Conservation (phyloP, 768 basidiomycete genomes). For the Lyophyllum shimeji region DNA sequence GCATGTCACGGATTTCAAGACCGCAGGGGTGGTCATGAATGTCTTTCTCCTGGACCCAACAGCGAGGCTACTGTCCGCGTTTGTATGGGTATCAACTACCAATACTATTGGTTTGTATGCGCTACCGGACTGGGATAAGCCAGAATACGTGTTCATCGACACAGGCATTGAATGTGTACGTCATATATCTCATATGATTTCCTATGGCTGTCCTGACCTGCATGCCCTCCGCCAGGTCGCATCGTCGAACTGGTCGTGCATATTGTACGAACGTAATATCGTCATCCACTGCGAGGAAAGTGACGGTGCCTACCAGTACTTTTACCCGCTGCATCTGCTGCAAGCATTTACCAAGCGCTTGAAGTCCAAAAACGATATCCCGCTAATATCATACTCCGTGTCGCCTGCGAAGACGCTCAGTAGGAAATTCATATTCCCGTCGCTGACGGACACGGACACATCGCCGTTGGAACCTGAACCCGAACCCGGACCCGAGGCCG, state of each 20-base stretch:
- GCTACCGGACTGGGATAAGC: constrained; percentile 63
- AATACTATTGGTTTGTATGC: constrained; percentile 63
- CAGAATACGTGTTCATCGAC: constrained; percentile 71
- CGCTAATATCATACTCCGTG: constrained; percentile 39
- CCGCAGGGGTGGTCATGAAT: constrained; percentile 72
- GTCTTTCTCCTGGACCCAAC: constrained; percentile 72
- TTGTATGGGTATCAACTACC: constrained; percentile 61
- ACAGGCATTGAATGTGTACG: constrained; percentile 74
- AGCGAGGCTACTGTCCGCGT: constrained; percentile 59
- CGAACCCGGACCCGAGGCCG: no score
- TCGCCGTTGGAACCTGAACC: no score
- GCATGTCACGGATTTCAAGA: constrained; percentile 61
- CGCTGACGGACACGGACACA: not conserved
- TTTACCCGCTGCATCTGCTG: constrained; percentile 56
- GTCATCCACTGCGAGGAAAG: constrained; percentile 76
- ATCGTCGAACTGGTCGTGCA: constrained; percentile 79
- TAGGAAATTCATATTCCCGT: constrained; percentile 54
- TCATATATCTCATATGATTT: constrained; percentile 20
- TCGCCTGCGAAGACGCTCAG: constrained; percentile 45
- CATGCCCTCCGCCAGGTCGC: constrained; percentile 48
- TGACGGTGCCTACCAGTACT: constrained; percentile 64
- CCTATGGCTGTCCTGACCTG: no score
- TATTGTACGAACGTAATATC: constrained; percentile 61
- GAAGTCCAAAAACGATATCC: constrained; percentile 29
- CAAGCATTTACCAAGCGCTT: constrained; percentile 30